phyloP scores from a whole-genome alignment of 2,329 filamentous ascomycete genomes.

The Hymenotorrendiella dingleyae region DNA sequence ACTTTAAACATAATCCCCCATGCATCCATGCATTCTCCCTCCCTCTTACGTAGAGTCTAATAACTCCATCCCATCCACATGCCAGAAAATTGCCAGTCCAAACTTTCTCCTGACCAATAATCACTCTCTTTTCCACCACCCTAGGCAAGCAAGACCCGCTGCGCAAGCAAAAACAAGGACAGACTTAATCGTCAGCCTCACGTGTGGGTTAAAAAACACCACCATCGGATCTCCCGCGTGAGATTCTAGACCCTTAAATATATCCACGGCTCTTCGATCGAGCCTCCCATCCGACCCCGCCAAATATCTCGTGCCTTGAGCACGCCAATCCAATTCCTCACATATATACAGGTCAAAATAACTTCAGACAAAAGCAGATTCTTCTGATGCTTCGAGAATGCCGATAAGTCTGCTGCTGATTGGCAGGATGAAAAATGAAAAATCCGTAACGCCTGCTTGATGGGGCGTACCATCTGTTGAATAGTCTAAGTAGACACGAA shows the following conservation, averaged over 20 bases:
- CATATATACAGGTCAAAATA: conserved; percentile 1
- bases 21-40: too few species aligned
- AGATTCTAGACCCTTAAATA: conserved; percentile 1
- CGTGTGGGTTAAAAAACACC: too few species aligned
- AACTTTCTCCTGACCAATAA: too few species aligned
- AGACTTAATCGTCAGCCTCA: background rate
- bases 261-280: background rate
- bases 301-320: background rate
- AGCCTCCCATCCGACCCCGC: conserved; percentile 1
- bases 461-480: background rate
- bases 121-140: too few species aligned
- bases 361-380: conserved; percentile 1
- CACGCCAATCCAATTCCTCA: background rate
- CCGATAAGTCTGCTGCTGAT: background rate
- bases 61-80: too few species aligned
- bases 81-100: too few species aligned
- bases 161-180: conserved; percentile 5
- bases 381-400: background rate
- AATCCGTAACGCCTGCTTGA: conserved; percentile 1
- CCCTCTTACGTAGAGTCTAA: too few species aligned
- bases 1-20: too few species aligned
- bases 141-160: conserved; percentile 20
- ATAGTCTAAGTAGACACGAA: conserved; percentile 14
- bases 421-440: background rate
- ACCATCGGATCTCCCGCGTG: too few species aligned